A percentile compares a stretch with the other conserved stretches of the same genome.
These are phyloP conservation scores for Anthostomella pinea DNA, from an alignment of 2,329 filamentous ascomycete species.

Conservation along the genomic window DNA sequence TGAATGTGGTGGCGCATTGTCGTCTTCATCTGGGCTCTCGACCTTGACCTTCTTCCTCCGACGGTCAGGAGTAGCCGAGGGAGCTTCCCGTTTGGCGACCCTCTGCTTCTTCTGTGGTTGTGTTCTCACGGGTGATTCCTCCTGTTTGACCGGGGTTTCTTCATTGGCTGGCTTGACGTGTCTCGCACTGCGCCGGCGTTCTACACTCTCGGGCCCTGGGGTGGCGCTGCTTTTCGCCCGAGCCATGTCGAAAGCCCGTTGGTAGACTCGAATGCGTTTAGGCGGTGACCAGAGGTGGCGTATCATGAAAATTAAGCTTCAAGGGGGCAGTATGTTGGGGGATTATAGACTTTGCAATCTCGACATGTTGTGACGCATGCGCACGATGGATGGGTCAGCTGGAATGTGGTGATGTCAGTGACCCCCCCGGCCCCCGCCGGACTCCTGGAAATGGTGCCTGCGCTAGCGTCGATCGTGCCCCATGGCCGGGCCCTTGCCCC, in stretches of 20 bases:
- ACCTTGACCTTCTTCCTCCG: constrained; percentile 17
- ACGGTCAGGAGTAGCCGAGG: too few species aligned
- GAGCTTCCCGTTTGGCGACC: neutral
- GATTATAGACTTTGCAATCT: neutral
- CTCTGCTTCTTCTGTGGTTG: neutral
- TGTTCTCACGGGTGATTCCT: constrained; percentile 3
- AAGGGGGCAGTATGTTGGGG: too few species aligned
- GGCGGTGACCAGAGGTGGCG: too few species aligned
- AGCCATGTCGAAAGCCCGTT: neutral
- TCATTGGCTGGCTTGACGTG: constrained; percentile 2
- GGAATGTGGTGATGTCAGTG: constrained; percentile 20
- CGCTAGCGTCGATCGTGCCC: too few species aligned
- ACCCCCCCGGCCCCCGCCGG: too few species aligned
- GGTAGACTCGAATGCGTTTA: neutral
- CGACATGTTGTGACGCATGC: neutral
- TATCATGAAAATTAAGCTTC: neutral
- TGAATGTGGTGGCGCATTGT: neutral
- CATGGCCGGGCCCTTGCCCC: too few species aligned
- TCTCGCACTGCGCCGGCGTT: constrained; percentile 22
- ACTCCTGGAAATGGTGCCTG: too few species aligned
- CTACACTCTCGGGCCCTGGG: neutral
- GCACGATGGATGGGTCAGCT: neutral
- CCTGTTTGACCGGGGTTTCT: neutral
- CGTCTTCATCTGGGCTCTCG: constrained; percentile 6
- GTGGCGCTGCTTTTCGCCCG: constrained; percentile 4